Evolutionary conservation across 2,329 filamentous ascomycete species (phyloP).

Genomic region (Huntiella moniliformis): DNA sequence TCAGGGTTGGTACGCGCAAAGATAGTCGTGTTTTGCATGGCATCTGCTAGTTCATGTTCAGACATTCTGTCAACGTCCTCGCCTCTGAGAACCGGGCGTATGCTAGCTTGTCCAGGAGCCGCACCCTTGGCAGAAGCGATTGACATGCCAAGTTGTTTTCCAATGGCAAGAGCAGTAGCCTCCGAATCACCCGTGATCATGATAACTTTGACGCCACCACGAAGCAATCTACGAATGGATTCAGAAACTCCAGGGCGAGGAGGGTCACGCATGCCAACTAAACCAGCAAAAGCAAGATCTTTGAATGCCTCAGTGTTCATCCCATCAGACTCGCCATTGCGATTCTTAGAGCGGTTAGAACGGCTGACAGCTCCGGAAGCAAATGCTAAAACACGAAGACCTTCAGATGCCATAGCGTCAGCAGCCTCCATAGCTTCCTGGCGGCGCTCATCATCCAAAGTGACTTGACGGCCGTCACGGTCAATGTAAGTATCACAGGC

Average conservation of each 20-base stretch:
- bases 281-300: conserved; percentile 70
- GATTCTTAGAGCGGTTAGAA: conserved; percentile 18
- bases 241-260: conserved; percentile 77
- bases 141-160: conserved; percentile 84
- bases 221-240: conserved; percentile 76
- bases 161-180: conserved; percentile 85
- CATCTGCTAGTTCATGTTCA: conserved; percentile 62
- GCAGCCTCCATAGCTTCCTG: conserved; percentile 63
- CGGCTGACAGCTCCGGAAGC: conserved; percentile 57
- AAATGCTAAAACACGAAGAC: conserved; percentile 79
- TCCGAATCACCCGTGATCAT: conserved; percentile 99
- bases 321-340: conserved; percentile 26
- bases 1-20: conserved; percentile 94
- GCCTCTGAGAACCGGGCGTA: conserved; percentile 61
- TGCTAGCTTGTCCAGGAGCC: conserved; percentile 32
- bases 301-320: conserved; percentile 57
- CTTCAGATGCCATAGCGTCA: conserved; percentile 71
- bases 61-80: conserved; percentile 90
- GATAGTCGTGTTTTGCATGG: conserved; percentile 76
- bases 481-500: conserved; percentile 84
- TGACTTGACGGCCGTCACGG: conserved; percentile 66
- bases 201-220: conserved; percentile 87
- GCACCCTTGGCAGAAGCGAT: conserved; percentile 39
- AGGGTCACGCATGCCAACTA: conserved; percentile 95
- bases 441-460: conserved; percentile 58